Conservation (phyloP, 2,329 filamentous ascomycete genomes). For the Pseudocercospora macadamiae region DNA sequence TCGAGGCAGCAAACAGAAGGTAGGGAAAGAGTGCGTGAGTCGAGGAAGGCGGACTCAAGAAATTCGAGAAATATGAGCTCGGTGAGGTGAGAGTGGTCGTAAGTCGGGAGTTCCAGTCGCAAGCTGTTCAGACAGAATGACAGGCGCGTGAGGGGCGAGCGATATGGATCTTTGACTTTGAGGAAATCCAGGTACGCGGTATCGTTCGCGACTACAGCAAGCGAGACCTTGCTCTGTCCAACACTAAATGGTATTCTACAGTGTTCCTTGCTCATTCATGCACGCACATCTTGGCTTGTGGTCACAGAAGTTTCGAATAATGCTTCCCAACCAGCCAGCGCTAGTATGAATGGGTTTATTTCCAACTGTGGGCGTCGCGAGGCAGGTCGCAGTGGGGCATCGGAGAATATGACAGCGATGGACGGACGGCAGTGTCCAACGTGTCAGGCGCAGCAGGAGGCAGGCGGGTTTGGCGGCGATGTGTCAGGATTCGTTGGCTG, state of each 20-base stretch:
- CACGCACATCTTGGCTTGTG: conserved; percentile 11
- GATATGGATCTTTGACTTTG: conserved; percentile 25
- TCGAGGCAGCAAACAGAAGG: conserved; percentile 4
- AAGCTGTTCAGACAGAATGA: conserved; percentile 2
- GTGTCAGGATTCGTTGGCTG: not conserved
- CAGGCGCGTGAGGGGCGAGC: conserved; percentile 16
- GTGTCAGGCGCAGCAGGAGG: not conserved
- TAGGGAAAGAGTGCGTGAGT: conserved; percentile 8
- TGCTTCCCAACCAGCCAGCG: not conserved
- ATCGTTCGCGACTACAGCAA: conserved; percentile 1
- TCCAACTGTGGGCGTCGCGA: too few relatives aligned
- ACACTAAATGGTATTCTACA: conserved; percentile 8
- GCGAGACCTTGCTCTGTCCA: conserved; percentile 4
- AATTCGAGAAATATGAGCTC: not conserved
- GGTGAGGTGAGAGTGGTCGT: not conserved
- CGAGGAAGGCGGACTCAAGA: not conserved
- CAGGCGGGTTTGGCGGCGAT: not conserved
- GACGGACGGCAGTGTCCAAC: not conserved
- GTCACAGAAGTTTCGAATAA: conserved; percentile 8
- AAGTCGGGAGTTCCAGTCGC: not conserved
- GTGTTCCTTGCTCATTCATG: conserved; percentile 26
- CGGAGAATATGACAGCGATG: conserved; percentile 7
- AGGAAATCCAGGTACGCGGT: conserved; percentile 23
- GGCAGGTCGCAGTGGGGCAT: conserved; percentile 17
- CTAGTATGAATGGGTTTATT: too few relatives aligned